phyloP scores from a whole-genome alignment of 805 yeast genomes.

The Candida khao-thaluensis region DNA sequence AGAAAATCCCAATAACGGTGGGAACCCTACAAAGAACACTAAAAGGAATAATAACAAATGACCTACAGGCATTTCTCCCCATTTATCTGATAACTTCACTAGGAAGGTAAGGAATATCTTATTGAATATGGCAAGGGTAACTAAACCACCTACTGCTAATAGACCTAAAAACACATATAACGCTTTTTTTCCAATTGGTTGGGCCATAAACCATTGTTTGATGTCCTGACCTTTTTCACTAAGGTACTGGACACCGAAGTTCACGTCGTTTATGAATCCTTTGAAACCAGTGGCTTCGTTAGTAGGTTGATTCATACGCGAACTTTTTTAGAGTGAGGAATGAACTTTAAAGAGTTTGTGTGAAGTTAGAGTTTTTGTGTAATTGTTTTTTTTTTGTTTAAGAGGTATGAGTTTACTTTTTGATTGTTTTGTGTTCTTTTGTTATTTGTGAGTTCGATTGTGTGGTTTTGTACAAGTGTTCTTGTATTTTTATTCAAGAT shows the following conservation, averaged over 20 bases:
- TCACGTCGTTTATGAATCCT: not conserved
- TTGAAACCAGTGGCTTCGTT: not conserved
- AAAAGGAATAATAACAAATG: slow-evolving; percentile 48
- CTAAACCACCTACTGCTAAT: slow-evolving; percentile 18
- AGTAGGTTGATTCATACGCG: slow-evolving; percentile 5
- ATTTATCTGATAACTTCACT: slow-evolving; percentile 45
- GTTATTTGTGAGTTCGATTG: no score
- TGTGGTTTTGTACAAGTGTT: no score
- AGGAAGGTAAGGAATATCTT: slow-evolving; percentile 33
- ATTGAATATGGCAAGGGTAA: slow-evolving; percentile 30
- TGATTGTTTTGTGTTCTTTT: no score
- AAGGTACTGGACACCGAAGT: not conserved
- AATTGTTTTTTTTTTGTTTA: no score
- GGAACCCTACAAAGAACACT: slow-evolving; percentile 74
- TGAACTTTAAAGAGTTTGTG: no score
- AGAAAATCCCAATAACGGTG: slow-evolving; percentile 86
- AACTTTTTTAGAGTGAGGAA: no score
- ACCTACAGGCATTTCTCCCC: slow-evolving; percentile 42
- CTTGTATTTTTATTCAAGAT: no score
- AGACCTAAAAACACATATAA: slow-evolving; percentile 17
- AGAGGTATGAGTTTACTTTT: no score
- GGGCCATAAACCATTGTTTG: slow-evolving; percentile 21
- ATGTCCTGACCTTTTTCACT: slow-evolving; percentile 1
- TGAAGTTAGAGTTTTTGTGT: no score
- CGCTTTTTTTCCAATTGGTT: slow-evolving; percentile 16